These are phyloP conservation scores for Neonectria hederae DNA, from an alignment of 2,329 filamentous ascomycete genomes.

Conservation along the genomic window DNA sequence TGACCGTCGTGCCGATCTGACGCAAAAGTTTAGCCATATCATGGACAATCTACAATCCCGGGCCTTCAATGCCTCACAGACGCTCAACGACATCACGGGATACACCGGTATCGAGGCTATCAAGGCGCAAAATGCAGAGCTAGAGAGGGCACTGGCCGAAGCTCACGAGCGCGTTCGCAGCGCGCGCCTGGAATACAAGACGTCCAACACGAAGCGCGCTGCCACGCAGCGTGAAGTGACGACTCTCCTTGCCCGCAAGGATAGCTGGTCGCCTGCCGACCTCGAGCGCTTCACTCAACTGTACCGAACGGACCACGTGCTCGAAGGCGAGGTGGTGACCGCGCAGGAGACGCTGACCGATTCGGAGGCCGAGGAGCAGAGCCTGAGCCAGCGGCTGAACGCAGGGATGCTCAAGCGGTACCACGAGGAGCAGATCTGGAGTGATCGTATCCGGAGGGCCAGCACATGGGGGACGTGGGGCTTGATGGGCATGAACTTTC, in stretches of 20 bases:
- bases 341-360: constrained; percentile 77
- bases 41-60: constrained; percentile 93
- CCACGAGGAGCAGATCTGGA: constrained; percentile 99
- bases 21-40: constrained; percentile 55
- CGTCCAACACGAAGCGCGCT: constrained; percentile 85
- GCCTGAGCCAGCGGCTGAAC: constrained; percentile 78
- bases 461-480: constrained; percentile 99
- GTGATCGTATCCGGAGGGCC: constrained; percentile 94
- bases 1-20: constrained; percentile 46
- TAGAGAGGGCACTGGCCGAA: constrained; percentile 66
- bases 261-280: constrained; percentile 86
- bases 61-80: constrained; percentile 84
- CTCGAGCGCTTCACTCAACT: constrained; percentile 94
- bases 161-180: constrained; percentile 74
- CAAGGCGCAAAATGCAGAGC: constrained; percentile 78
- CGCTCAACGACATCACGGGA: constrained; percentile 92
- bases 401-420: constrained; percentile 89
- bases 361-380: constrained; percentile 83
- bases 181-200: constrained; percentile 80
- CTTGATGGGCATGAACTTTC: constrained; percentile 94
- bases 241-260: constrained; percentile 90
- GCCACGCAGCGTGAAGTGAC: constrained; percentile 95
- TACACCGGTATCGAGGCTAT: constrained; percentile 91
- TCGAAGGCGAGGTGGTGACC: constrained; percentile 82
- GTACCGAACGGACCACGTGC: constrained; percentile 91